Conservation (phyloP, 306 rosid species). For the Hylodesmum podocarpum region DNA sequence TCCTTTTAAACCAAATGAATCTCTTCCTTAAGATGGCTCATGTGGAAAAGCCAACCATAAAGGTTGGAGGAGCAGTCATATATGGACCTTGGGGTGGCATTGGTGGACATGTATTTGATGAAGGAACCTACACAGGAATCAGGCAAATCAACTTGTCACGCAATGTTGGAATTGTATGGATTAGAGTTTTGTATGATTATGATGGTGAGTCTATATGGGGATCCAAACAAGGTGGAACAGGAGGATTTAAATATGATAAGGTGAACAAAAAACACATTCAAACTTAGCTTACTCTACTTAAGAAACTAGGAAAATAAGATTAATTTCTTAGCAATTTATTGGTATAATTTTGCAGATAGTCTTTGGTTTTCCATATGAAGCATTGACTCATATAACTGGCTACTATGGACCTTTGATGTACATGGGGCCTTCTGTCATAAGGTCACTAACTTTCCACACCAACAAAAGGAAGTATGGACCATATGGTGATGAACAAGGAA, state of each 20-base stretch:
- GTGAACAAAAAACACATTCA: constrained; percentile 37
- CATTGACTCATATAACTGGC: constrained; percentile 80
- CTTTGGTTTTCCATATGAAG: constrained; percentile 82
- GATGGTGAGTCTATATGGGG: constrained; percentile 75
- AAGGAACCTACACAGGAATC: constrained; percentile 65
- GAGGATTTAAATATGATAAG: constrained; percentile 79
- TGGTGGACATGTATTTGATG: constrained; percentile 71
- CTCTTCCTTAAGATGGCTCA: constrained; percentile 28
- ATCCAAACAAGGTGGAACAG: constrained; percentile 69
- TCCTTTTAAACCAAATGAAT: constrained; percentile 15
- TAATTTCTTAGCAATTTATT: not conserved
- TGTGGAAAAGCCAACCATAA: constrained; percentile 35
- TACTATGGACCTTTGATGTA: constrained; percentile 64
- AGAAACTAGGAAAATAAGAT: not conserved
- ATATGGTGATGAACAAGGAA: constrained; percentile 88
- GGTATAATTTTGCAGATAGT: constrained; percentile 55
- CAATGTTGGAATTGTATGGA: constrained; percentile 67
- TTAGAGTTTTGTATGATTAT: constrained; percentile 65
- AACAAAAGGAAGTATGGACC: constrained; percentile 70
- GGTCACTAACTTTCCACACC: constrained; percentile 79
- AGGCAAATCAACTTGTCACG: constrained; percentile 75
- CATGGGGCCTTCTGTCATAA: constrained; percentile 79
- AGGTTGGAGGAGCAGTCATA: constrained; percentile 48
- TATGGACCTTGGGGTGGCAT: constrained; percentile 85
- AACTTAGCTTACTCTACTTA: not conserved